Percentiles rank a stretch among this genome's conserved stretches.
phyloP scores from a whole-genome alignment of 1,284 basidiomycete genomes.

The Marasmius sp. region DNA sequence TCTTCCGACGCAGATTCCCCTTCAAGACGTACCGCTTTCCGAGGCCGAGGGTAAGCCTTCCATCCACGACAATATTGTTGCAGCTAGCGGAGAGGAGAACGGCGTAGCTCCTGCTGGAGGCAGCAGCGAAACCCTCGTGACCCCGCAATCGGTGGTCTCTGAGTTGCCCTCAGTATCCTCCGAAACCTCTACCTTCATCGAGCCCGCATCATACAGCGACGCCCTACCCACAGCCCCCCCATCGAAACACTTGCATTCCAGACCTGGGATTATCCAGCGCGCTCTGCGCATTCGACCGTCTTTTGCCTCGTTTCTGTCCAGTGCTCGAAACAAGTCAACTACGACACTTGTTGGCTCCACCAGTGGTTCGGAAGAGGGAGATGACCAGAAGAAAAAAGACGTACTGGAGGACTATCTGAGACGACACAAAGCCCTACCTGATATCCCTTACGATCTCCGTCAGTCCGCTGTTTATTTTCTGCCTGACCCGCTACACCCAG shows the following conservation, averaged over 20 bases:
- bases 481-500: slow-evolving; percentile 24
- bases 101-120: no score
- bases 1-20: background rate
- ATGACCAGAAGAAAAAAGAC: background rate
- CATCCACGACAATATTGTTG: no score
- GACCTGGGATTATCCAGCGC: background rate
- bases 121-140: no score
- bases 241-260: no score
- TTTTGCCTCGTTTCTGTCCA: background rate
- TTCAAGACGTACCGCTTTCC: background rate
- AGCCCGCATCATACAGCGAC: no score
- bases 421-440: slow-evolving; percentile 1
- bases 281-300: background rate
- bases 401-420: background rate
- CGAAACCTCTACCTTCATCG: background rate
- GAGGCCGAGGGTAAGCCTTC: no score
- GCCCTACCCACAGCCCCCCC: no score
- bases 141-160: no score
- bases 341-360: background rate
- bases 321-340: background rate
- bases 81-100: no score
- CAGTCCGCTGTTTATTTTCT: slow-evolving; percentile 27
- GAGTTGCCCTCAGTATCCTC: background rate
- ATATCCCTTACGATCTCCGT: slow-evolving; percentile 22
- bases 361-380: background rate